These are phyloP conservation scores for Podaxis rugospora DNA, from an alignment of 768 basidiomycete genomes.

Conservation along the genomic window DNA sequence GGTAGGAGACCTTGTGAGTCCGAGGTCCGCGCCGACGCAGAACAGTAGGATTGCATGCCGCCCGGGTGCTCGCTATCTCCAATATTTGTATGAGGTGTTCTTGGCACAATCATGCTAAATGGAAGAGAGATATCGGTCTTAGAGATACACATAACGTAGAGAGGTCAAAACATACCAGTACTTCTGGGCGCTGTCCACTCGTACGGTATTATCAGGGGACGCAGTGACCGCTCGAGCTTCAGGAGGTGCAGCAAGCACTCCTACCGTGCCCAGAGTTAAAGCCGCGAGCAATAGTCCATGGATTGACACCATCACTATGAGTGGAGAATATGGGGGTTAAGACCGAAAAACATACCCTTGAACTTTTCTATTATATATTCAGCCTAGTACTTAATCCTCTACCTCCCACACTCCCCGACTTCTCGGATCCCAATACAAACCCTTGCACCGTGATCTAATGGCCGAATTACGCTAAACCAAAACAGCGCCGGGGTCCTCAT, in stretches of 20 bases:
- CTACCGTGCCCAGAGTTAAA: neutral
- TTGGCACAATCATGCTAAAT: constrained; percentile 45
- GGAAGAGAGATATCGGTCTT: neutral
- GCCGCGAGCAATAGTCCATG: neutral
- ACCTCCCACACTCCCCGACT: neutral
- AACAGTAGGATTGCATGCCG: constrained; percentile 53
- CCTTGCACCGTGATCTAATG: neutral
- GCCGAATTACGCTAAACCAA: neutral
- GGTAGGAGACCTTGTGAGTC: constrained; percentile 43
- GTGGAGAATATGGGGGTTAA: neutral
- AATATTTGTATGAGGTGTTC: constrained; percentile 48
- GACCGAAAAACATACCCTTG: neutral
- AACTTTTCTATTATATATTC: no score
- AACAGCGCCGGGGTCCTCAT: neutral
- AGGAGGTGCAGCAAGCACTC: constrained; percentile 12
- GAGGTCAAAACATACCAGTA: constrained; percentile 36
- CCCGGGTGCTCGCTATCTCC: constrained; percentile 52
- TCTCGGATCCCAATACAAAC: neutral
- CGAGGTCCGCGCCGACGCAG: constrained; percentile 36
- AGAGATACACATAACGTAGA: neutral
- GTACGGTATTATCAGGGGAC: constrained; percentile 47
- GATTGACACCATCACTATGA: neutral
- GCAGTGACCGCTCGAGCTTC: constrained; percentile 21
- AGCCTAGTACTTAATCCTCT: no score
- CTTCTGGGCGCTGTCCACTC: constrained; percentile 34